Evolutionary conservation across 805 yeast genomes (phyloP).

Genomic region (Starmerella bacillaris): DNA sequence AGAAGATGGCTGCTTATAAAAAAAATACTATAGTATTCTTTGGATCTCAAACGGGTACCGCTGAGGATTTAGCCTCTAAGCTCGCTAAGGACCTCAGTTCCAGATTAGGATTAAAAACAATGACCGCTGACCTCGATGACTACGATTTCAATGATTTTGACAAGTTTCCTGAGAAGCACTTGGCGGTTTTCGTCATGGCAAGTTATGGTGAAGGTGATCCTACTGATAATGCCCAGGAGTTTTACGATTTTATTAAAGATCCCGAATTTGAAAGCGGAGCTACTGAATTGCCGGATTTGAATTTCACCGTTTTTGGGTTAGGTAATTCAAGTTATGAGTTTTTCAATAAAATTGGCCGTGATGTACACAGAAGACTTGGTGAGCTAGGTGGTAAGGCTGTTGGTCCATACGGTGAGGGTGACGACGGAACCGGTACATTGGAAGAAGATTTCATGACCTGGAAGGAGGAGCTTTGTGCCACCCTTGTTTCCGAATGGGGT

Average conservation of each 20-base stretch:
- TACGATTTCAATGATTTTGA: slow-evolving; percentile 67
- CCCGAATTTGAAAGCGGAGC: slow-evolving; percentile 31
- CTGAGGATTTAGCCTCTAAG: slow-evolving; percentile 88
- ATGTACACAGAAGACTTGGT: slow-evolving; percentile 31
- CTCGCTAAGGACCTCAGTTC: slow-evolving; percentile 75
- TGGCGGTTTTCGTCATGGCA: slow-evolving; percentile 66
- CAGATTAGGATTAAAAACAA: slow-evolving; percentile 59
- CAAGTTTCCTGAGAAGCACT: slow-evolving; percentile 38
- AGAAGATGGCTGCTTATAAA: slow-evolving; percentile 33
- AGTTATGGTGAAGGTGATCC: slow-evolving; percentile 98
- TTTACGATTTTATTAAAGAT: slow-evolving; percentile 47
- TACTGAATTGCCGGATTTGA: slow-evolving; percentile 33
- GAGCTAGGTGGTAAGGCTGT: slow-evolving; percentile 55
- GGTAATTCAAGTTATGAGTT: slow-evolving; percentile 92
- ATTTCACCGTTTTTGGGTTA: slow-evolving; percentile 67
- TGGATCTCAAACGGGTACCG: slow-evolving; percentile 97
- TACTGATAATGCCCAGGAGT: slow-evolving; percentile 79
- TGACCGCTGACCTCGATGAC: slow-evolving; percentile 78
- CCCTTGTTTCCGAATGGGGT: slow-evolving; percentile 42
- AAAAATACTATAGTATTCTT: slow-evolving; percentile 67
- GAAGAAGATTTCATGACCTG: slow-evolving; percentile 89
- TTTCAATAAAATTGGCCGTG: slow-evolving; percentile 62
- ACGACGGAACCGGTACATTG: slow-evolving; percentile 84
- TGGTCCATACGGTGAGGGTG: slow-evolving; percentile 78
- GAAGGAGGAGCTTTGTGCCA: slow-evolving; percentile 64